phyloP scores from a whole-genome alignment of 2,329 filamentous ascomycete genomes.

The Dothideomycetes sp. region DNA sequence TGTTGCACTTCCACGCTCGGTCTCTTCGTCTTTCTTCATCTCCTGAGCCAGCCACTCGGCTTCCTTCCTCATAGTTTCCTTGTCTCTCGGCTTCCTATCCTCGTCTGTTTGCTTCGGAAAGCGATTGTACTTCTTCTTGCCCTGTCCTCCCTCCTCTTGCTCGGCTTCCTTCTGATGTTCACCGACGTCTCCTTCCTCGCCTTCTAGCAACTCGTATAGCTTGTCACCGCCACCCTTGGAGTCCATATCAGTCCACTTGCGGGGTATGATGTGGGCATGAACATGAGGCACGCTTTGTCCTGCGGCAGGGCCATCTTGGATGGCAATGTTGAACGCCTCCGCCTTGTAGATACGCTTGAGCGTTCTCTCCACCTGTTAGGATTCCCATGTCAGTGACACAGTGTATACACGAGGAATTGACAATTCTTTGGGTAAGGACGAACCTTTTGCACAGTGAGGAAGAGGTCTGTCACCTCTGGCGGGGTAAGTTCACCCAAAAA shows the following conservation, averaged over 20 bases:
- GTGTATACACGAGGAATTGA: too few relatives aligned
- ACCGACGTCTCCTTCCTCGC: constrained; percentile 74
- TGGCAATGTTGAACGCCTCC: constrained; percentile 78
- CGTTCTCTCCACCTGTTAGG: too few relatives aligned
- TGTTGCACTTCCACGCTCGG: constrained; percentile 3
- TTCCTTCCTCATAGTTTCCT: constrained; percentile 71
- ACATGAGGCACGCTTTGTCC: constrained; percentile 92
- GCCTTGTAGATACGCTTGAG: constrained; percentile 52
- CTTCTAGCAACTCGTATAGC: constrained; percentile 74
- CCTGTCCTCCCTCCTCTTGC: constrained; percentile 32
- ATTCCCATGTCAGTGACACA: too few relatives aligned
- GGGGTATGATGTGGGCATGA: constrained; percentile 83
- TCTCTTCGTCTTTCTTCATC: constrained; percentile 34
- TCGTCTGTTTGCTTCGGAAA: constrained; percentile 62
- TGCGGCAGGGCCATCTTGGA: constrained; percentile 86
- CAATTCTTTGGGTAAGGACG: too few relatives aligned
- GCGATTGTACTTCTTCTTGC: constrained; percentile 20
- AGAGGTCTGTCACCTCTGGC: constrained; percentile 72
- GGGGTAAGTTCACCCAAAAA: constrained; percentile 65
- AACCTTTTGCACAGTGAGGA: constrained; percentile 62
- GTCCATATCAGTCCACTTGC: constrained; percentile 48
- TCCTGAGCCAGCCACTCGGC: constrained; percentile 54
- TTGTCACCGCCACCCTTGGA: constrained; percentile 52
- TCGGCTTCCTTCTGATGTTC: constrained; percentile 51
- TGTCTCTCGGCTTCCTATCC: constrained; percentile 50